Base-by-base conservation (phyloP, 441 rosid genomes). In the Daphne laureola region DNA sequence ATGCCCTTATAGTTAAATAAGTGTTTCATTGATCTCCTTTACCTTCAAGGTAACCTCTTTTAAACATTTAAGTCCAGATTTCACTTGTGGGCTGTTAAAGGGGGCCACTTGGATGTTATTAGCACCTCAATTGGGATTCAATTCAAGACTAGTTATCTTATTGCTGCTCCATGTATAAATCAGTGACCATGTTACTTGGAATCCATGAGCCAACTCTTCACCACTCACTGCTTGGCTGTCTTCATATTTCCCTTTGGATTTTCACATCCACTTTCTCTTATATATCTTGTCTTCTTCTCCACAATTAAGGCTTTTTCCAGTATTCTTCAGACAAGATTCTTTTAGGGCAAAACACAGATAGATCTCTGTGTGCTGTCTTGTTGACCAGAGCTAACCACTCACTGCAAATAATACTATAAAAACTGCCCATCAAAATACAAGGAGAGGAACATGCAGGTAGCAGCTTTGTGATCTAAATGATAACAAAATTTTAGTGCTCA, bases 371-470 rank as follows among this genome's bases (percentile, higher is more conserved):
- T 57, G 63, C 74, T 66, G 74, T 67, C 74, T 78, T 63, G 23
- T 80, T 79, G 86, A 81, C 83, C 81, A 66, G 65, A 51, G 56
- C 26, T 57, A 48, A 31, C 38, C 38, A 25, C 41, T 58, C 53
- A 51, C 15, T 18, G 26, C 15, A 38, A 38, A 46, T 51, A 41
- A 49, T 63, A 58, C 67, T 44, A 27, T 9, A 50, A 17, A 55
- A 21, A 36, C 42, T 48, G 27, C 49, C 18, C 46, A 26, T 12
- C 18, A 48, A 58, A 26, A 59, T 64, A 71, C 64, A 69, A 40
- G 31, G 50, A 46, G 46, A 13, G 66, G 14, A 25, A 57, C 74
- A 83, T 83, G 86, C 78, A 80, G 94, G 86, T 79, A 65, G 25
- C 25, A 74, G 73, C 74, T 73, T 68, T 58, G 52, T 14, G 50